Conservation (phyloP, 306 rosid species). For the Ormosia semicastrata region DNA sequence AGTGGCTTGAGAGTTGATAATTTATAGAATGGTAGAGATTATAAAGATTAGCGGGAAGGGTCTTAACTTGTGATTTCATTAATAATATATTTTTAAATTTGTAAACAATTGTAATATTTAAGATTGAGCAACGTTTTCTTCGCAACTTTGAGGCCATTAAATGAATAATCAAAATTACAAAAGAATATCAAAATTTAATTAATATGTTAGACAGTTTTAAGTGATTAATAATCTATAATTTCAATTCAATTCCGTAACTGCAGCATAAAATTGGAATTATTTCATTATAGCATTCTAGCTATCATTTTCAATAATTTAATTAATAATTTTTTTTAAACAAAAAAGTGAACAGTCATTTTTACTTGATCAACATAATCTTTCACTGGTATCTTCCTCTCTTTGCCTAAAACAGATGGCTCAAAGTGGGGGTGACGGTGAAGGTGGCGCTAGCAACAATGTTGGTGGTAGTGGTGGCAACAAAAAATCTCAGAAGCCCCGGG, state of each 20-base stretch:
- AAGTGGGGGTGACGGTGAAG: not conserved
- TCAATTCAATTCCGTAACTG: not conserved
- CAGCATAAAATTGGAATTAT: not conserved
- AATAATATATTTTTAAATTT: no score
- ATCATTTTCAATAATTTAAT: not conserved
- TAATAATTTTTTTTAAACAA: not conserved
- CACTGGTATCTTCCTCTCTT: not conserved
- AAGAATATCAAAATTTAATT: not conserved
- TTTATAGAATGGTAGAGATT: no score
- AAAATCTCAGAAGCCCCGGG: no score
- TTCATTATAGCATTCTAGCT: not conserved
- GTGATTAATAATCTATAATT: not conserved
- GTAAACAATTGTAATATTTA: no score
- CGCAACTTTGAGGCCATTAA: no score
- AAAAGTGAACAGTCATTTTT: not conserved
- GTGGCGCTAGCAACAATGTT: no score
- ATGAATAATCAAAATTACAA: not conserved
- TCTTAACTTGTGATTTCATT: no score
- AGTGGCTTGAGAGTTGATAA: no score
- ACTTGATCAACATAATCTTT: not conserved
- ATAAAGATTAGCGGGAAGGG: no score
- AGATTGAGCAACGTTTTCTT: no score
- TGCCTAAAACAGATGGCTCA: constrained; percentile 26
- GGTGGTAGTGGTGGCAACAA: no score
- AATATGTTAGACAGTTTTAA: not conserved